These are phyloP conservation scores for Pythium dissimile DNA, from an alignment of 352 stramenopile species.

Conservation along the genomic window DNA sequence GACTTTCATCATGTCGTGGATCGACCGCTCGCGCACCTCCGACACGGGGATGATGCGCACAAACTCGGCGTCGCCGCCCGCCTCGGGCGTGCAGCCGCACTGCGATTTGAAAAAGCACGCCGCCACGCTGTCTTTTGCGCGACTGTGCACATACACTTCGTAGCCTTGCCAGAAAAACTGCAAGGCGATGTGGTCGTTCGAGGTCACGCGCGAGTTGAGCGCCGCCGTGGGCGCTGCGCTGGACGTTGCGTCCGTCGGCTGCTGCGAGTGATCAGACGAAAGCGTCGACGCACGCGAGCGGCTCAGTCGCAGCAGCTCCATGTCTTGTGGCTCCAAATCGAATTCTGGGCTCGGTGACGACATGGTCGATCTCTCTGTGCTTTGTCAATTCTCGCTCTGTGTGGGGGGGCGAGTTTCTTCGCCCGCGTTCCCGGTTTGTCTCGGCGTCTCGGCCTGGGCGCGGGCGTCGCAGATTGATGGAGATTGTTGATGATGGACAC, in stretches of 20 bases:
- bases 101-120: constrained; percentile 27
- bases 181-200: constrained; percentile 26
- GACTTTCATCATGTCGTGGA: constrained; percentile 28
- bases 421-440: neutral
- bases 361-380: neutral
- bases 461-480: neutral
- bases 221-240: too few species aligned
- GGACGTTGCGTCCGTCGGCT: neutral
- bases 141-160: constrained; percentile 23
- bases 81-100: constrained; percentile 18
- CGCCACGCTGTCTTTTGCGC: constrained; percentile 17
- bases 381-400: neutral
- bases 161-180: constrained; percentile 36
- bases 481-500: neutral
- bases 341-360: neutral
- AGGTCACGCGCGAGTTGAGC: constrained; percentile 22
- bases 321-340: constrained; percentile 20
- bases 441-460: neutral
- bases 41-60: constrained; percentile 27
- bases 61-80: constrained; percentile 20
- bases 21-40: constrained; percentile 23
- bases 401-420: neutral
- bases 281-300: neutral
- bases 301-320: constrained; percentile 11
- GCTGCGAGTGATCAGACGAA: neutral